Evolutionary conservation across 1,139 yeast genomes (phyloP).

Genomic region (Protomyces inouyei): DNA sequence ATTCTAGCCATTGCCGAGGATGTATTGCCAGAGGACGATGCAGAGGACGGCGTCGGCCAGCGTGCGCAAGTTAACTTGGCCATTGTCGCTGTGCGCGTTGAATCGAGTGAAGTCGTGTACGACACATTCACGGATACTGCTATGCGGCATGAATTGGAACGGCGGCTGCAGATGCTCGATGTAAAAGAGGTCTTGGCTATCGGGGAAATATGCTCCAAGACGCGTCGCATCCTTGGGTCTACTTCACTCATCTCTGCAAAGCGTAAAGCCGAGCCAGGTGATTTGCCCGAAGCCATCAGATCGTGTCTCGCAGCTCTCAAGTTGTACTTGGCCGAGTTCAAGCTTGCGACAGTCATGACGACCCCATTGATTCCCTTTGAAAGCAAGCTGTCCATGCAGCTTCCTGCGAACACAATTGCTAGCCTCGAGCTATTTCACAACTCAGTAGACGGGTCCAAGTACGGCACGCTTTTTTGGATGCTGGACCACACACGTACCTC

Average conservation of each 20-base stretch:
- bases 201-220: constrained; percentile 42
- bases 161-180: constrained; percentile 63
- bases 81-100: constrained; percentile 65
- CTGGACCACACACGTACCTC: constrained; percentile 73
- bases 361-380: constrained; percentile 53
- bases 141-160: constrained; percentile 59
- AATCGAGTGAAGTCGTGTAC: constrained; percentile 70
- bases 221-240: constrained; percentile 30
- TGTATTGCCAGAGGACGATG: neutral
- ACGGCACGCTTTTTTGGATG: constrained; percentile 73
- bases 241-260: neutral
- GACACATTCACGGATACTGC: constrained; percentile 61
- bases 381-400: constrained; percentile 54
- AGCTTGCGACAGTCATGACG: constrained; percentile 51
- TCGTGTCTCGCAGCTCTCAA: constrained; percentile 50
- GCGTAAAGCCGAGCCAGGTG: neutral
- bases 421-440: constrained; percentile 72
- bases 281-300: constrained; percentile 38
- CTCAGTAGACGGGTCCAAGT: constrained; percentile 50
- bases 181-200: constrained; percentile 67
- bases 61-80: constrained; percentile 37
- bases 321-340: constrained; percentile 57
- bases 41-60: neutral
- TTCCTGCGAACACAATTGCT: constrained; percentile 63
- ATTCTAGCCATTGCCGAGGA: constrained; percentile 30